phyloP scores from a whole-genome alignment of 208 protist species.

The Tritrichomonas musculus region DNA sequence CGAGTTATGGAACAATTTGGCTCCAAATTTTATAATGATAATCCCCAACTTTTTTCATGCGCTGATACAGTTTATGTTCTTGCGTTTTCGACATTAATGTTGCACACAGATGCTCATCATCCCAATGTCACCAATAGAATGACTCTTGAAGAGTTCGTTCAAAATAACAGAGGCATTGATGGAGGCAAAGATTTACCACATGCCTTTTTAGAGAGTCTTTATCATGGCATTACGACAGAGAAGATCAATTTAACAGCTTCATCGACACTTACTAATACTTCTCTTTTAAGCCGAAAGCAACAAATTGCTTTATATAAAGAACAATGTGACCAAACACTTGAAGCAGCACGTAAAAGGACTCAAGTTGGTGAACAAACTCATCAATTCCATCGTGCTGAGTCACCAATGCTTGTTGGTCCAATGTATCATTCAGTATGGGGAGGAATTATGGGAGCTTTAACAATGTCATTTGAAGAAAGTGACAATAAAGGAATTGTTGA shows the following conservation, averaged over 20 bases:
- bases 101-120: constrained; percentile 54
- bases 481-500: neutral
- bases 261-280: neutral
- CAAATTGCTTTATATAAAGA: neutral
- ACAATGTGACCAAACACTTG: neutral
- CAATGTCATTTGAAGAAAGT: neutral
- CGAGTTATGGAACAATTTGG: constrained; percentile 56
- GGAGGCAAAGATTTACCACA: constrained; percentile 38
- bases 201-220: neutral
- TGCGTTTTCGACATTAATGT: constrained; percentile 56
- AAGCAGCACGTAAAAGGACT: neutral
- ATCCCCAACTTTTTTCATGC: constrained; percentile 40
- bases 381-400: neutral
- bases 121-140: constrained; percentile 48
- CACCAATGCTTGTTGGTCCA: neutral
- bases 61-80: constrained; percentile 52
- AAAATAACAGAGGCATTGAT: constrained; percentile 49
- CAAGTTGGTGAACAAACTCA: neutral
- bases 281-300: neutral
- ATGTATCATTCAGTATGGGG: constrained; percentile 10
- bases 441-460: neutral
- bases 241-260: neutral
- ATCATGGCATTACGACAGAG: neutral
- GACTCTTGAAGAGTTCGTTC: constrained; percentile 46
- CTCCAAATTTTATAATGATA: constrained; percentile 41